A percentile compares a stretch with the other conserved stretches of the same genome.
These are phyloP conservation scores for Acidiella bohemica DNA, from an alignment of 495 filamentous ascomycete species.

Conservation along the genomic window DNA sequence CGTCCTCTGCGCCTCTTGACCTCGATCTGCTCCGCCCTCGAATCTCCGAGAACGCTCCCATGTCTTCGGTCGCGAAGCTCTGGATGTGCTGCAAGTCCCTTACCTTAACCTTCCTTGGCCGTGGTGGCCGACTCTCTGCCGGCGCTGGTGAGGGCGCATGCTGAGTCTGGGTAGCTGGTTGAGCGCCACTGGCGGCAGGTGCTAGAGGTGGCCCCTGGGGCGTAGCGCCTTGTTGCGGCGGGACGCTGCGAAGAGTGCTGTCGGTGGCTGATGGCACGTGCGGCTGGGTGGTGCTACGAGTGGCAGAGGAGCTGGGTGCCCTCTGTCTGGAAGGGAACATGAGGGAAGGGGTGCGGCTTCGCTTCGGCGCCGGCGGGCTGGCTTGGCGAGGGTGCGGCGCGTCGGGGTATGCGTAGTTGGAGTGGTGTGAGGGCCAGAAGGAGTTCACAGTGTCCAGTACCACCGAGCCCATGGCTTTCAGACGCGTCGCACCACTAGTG, in stretches of 20 bases:
- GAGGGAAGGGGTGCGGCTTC: slow-evolving; percentile 10
- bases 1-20: slow-evolving; percentile 34
- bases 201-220: neutral
- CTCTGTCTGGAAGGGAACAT: slow-evolving; percentile 16
- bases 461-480: slow-evolving; percentile 34
- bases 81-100: slow-evolving; percentile 80
- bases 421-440: slow-evolving; percentile 26
- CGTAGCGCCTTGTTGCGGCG: slow-evolving; percentile 2
- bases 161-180: neutral
- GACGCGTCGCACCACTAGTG: neutral
- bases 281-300: slow-evolving; percentile 1
- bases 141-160: slow-evolving; percentile 1
- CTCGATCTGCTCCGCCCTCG: slow-evolving; percentile 24
- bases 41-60: slow-evolving; percentile 32
- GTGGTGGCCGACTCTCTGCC: neutral
- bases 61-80: slow-evolving; percentile 65
- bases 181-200: neutral
- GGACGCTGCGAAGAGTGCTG: no score
- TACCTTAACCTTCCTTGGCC: slow-evolving; percentile 62
- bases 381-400: slow-evolving; percentile 9
- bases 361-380: slow-evolving; percentile 4
- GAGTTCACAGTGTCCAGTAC: slow-evolving; percentile 36
- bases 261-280: neutral
- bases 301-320: slow-evolving; percentile 18
- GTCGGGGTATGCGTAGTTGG: slow-evolving; percentile 14